Conservation (phyloP, 495 filamentous ascomycete species). For the Trichoderma orchidacearum region DNA sequence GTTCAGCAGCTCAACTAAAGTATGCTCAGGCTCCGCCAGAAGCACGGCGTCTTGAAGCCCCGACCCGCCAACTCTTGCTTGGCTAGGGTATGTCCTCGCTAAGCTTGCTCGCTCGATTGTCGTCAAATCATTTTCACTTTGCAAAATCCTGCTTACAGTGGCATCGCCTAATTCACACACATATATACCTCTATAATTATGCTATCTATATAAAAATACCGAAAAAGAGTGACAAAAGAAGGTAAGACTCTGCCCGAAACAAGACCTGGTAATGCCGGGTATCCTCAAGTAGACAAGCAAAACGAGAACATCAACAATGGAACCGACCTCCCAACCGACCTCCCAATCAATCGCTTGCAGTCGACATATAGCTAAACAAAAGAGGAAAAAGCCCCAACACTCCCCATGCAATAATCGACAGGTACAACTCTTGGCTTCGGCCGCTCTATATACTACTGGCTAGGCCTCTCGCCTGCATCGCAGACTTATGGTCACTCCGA, state of each 20-base stretch:
- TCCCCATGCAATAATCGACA: neutral
- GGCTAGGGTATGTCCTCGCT: too few relatives aligned
- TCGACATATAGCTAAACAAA: neutral
- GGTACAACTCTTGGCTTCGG: too few relatives aligned
- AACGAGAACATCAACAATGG: neutral
- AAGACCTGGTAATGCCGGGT: neutral
- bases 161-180: neutral
- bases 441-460: neutral
- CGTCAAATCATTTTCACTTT: too few relatives aligned
- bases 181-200: neutral
- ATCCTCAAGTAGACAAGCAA: neutral
- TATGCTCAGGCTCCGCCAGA: too few relatives aligned
- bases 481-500: slow-evolving; percentile 38
- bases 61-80: too few relatives aligned
- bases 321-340: neutral
- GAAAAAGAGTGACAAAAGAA: neutral
- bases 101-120: too few relatives aligned
- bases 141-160: too few relatives aligned
- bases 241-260: neutral
- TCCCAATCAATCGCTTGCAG: neutral
- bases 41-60: too few relatives aligned
- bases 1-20: too few relatives aligned
- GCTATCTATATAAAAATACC: neutral
- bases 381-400: too few relatives aligned
- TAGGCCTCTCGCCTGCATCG: slow-evolving; percentile 9